Evolutionary conservation across 2,329 filamentous ascomycete genomes (phyloP).

Genomic region (Stemphylium lycopersici): DNA sequence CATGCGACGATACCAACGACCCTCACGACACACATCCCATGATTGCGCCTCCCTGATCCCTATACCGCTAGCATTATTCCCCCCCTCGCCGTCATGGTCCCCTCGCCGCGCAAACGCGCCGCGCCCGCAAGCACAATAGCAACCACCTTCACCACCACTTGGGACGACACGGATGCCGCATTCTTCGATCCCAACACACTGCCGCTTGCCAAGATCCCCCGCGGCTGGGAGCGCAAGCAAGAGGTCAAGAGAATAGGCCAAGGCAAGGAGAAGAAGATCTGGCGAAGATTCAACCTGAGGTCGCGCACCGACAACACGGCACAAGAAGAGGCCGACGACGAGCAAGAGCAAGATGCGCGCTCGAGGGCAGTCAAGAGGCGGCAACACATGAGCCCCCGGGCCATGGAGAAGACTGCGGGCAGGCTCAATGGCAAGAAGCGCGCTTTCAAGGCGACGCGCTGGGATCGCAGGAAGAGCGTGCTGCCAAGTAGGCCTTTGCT

Average conservation of each 20-base stretch:
- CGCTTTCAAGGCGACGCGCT: conserved; percentile 46
- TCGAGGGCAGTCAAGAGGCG: conserved; percentile 55
- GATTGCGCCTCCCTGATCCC: conserved; percentile 7
- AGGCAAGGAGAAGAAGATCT: conserved; percentile 54
- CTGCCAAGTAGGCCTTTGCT: conserved; percentile 36
- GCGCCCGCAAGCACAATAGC: conserved; percentile 17
- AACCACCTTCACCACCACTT: conserved; percentile 44
- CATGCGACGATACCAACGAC: conserved; percentile 10
- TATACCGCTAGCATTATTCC: background rate
- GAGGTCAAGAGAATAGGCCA: conserved; percentile 48
- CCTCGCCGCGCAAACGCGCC: conserved; percentile 41
- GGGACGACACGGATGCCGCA: conserved; percentile 51
- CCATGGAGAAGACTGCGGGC: conserved; percentile 35
- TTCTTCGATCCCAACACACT: conserved; percentile 51
- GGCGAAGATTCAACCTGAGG: conserved; percentile 51
- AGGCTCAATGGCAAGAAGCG: conserved; percentile 32
- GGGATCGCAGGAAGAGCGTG: conserved; percentile 45
- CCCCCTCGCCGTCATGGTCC: conserved; percentile 28
- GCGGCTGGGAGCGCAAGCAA: conserved; percentile 58
- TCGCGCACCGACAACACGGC: conserved; percentile 28
- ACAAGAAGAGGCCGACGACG: conserved; percentile 24
- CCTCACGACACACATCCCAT: conserved; percentile 6
- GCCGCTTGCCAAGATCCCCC: conserved; percentile 50
- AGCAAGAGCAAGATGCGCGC: conserved; percentile 41
- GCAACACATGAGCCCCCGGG: conserved; percentile 45